Evolutionary conservation across 257 asterid genomes (phyloP).

Genomic region (Lithospermum erythrorhizon): DNA sequence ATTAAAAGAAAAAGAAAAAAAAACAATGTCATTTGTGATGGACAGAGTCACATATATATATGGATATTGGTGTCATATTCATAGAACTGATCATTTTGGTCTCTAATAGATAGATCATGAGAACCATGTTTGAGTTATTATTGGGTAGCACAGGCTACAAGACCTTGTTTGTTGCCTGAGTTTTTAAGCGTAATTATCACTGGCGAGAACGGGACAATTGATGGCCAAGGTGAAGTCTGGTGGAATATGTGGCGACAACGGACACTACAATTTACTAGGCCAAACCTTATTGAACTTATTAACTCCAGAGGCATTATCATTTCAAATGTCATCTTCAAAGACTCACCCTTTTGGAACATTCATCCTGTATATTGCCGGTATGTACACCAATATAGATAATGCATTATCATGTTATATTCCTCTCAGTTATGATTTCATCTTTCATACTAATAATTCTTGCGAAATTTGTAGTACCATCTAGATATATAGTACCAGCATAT

Average conservation of each 20-base stretch:
- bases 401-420: no score
- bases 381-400: background rate
- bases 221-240: constrained; percentile 93
- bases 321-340: constrained; percentile 71
- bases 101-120: background rate
- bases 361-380: constrained; percentile 98
- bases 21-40: no score
- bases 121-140: no score
- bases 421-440: no score
- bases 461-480: no score
- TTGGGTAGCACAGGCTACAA: no score
- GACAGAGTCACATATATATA: no score
- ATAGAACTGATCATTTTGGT: background rate
- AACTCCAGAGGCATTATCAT: constrained; percentile 62
- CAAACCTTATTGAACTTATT: constrained; percentile 72
- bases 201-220: constrained; percentile 98
- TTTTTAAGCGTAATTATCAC: background rate
- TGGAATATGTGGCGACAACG: constrained; percentile 95
- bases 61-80: no score
- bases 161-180: background rate
- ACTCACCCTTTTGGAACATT: constrained; percentile 97
- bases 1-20: no score
- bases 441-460: no score
- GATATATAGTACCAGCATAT: no score
- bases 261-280: constrained; percentile 72